Conservation (phyloP, 108 stramenopile species). For the Nannochloropsis oceanica region DNA sequence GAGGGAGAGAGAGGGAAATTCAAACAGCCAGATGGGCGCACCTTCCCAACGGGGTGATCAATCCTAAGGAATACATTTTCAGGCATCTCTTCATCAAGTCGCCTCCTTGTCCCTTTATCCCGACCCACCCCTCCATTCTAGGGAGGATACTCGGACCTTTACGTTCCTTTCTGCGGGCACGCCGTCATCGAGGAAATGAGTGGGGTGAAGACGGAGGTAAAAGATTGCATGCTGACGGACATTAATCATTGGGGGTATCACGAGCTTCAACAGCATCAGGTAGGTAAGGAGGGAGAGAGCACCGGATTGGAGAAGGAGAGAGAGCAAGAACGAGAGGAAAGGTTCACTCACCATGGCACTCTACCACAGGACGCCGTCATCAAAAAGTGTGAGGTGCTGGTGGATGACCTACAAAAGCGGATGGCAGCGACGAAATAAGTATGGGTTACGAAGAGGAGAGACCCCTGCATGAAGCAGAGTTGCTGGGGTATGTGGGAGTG, state of each 20-base stretch:
- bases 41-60: no score
- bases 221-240: neutral
- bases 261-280: constrained; percentile 1
- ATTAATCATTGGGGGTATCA: constrained; percentile 7
- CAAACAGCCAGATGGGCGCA: no score
- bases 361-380: neutral
- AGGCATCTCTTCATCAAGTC: neutral
- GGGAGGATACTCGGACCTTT: constrained; percentile 19
- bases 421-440: neutral
- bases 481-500: no score
- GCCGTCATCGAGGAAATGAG: constrained; percentile 29
- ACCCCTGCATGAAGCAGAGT: no score
- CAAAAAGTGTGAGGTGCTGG: neutral
- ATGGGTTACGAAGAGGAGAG: neutral
- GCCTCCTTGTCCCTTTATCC: neutral
- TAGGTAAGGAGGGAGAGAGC: neutral
- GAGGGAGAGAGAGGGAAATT: neutral
- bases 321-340: neutral
- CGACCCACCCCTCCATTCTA: neutral
- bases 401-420: neutral
- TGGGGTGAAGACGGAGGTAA: neutral
- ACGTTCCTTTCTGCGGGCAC: constrained; percentile 40
- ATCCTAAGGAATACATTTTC: constrained; percentile 10
- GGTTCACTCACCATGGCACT: neutral
- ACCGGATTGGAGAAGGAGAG: neutral